Evolutionary conservation across 2,329 filamentous ascomycete species (phyloP).

Genomic region (Fusarium xyrophilum): DNA sequence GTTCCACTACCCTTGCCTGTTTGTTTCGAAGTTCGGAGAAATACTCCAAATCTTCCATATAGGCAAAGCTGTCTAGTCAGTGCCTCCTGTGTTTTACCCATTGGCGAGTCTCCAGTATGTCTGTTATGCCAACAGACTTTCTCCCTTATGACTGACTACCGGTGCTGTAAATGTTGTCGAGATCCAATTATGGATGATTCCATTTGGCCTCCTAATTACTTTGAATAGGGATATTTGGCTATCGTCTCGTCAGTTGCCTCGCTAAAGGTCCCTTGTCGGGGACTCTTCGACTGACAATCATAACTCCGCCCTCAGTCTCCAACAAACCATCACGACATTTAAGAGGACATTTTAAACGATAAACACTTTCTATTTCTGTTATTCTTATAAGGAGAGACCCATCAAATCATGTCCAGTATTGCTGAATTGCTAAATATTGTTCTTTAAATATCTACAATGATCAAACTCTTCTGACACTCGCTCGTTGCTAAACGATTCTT

Average conservation of each 20-base stretch:
- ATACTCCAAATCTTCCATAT: neutral
- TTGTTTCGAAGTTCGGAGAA: neutral
- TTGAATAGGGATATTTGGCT: neutral
- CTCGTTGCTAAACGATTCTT: neutral
- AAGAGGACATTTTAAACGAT: too few relatives aligned
- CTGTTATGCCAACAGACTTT: neutral
- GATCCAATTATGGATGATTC: neutral
- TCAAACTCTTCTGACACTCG: neutral
- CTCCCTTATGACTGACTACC: neutral
- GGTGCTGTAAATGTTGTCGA: neutral
- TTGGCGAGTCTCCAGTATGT: neutral
- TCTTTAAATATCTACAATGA: neutral
- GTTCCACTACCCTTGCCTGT: neutral
- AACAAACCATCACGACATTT: neutral
- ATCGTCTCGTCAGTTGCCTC: neutral
- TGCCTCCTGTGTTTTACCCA: neutral
- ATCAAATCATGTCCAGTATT: neutral
- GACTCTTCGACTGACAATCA: neutral
- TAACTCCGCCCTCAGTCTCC: neutral
- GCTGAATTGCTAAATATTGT: neutral
- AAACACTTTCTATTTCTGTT: too few relatives aligned
- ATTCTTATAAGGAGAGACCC: too few relatives aligned
- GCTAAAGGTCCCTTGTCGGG: neutral
- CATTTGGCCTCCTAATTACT: accelerated
- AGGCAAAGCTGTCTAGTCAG: neutral